These are phyloP conservation scores for Leersia perrieri DNA, from an alignment of 176 grass and related monocot species.

Conservation along the genomic window DNA sequence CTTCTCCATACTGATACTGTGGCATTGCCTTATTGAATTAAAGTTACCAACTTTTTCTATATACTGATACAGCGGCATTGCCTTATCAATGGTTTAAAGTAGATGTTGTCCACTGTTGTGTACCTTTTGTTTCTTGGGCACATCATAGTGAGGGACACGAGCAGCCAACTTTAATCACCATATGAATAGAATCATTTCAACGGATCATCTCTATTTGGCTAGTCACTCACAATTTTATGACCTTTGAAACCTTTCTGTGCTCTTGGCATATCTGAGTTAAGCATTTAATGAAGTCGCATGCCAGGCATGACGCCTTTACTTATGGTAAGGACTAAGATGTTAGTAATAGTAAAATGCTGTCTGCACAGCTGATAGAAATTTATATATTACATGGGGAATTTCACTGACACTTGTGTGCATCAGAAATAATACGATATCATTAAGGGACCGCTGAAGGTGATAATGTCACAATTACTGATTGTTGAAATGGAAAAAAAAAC, in stretches of 20 bases:
- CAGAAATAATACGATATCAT: not conserved
- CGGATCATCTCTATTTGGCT: not conserved
- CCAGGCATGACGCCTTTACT: not conserved
- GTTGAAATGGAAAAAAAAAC: not conserved
- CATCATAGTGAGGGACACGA: not conserved
- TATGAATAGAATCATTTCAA: not conserved
- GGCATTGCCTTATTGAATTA: not conserved
- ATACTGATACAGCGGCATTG: not conserved
- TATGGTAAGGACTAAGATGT: not conserved
- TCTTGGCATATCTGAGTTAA: not conserved
- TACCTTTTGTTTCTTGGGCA: not conserved
- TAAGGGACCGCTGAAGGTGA: not conserved
- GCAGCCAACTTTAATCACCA: not conserved
- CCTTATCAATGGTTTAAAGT: not conserved
- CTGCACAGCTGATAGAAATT: not conserved
- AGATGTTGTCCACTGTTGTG: not conserved
- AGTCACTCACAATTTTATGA: not conserved
- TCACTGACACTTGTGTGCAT: not conserved
- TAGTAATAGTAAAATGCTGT: too few relatives aligned
- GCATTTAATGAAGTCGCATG: not conserved
- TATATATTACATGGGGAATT: not conserved
- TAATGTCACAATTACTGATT: not conserved
- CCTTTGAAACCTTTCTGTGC: not conserved
- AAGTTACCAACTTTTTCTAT: slow-evolving; percentile 4
- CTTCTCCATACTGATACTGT: not conserved